Percentiles rank a stretch among this genome's conserved stretches.
These are phyloP conservation scores for Blastobotrys chiropterorum DNA, from an alignment of 805 yeast genomes.

Conservation along the genomic window DNA sequence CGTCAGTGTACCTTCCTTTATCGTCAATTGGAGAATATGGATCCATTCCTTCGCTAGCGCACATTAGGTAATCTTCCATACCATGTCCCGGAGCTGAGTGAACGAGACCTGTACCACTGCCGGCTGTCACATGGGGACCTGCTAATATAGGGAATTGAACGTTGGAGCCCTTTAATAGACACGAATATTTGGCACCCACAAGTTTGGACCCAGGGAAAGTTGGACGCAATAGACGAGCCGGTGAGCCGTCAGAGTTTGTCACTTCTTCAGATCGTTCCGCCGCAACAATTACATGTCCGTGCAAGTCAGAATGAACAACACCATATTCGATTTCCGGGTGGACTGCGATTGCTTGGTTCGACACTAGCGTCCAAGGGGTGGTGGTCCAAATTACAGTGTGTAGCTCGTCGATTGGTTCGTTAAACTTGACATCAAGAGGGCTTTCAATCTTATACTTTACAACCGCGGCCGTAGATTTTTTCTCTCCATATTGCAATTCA, in stretches of 20 bases:
- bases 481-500: constrained; percentile 83
- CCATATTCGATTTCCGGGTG: constrained; percentile 56
- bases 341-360: constrained; percentile 78
- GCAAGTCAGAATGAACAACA: constrained; percentile 32
- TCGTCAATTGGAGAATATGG: constrained; percentile 76
- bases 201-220: constrained; percentile 40
- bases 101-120: constrained; percentile 91
- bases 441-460: constrained; percentile 52
- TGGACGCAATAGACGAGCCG: constrained; percentile 14
- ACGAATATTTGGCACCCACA: constrained; percentile 41
- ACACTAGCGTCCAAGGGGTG: constrained; percentile 95
- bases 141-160: constrained; percentile 53
- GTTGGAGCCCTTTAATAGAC: constrained; percentile 42
- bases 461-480: constrained; percentile 60
- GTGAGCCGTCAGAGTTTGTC: constrained; percentile 14
- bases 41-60: constrained; percentile 48
- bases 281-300: constrained; percentile 54
- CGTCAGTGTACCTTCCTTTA: constrained; percentile 54
- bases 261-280: constrained; percentile 40
- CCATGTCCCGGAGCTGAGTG: constrained; percentile 99
- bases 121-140: constrained; percentile 74
- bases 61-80: constrained; percentile 78
- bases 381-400: constrained; percentile 78
- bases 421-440: neutral
- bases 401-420: constrained; percentile 3